Conservation (phyloP, 352 stramenopile genomes). For the Phytopythium sindhum region DNA sequence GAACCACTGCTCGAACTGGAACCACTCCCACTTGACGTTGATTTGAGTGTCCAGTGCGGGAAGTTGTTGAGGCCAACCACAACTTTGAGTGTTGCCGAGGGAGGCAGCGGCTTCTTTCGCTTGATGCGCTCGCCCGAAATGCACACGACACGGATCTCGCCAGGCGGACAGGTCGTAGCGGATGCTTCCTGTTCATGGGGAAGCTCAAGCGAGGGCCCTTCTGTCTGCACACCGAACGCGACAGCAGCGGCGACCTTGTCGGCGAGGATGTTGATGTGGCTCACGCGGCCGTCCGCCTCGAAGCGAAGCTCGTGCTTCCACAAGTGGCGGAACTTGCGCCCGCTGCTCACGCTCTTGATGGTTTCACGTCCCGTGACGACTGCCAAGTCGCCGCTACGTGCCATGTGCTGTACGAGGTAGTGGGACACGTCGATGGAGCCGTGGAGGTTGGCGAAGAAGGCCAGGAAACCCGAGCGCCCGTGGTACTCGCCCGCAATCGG, state of each 20-base stretch:
- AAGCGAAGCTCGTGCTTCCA: constrained; percentile 85
- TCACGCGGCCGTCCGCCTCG: constrained; percentile 72
- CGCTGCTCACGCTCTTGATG: constrained; percentile 59
- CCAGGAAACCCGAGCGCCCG: constrained; percentile 54
- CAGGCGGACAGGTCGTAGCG: constrained; percentile 62
- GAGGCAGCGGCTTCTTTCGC: constrained; percentile 45
- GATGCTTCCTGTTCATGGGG: constrained; percentile 61
- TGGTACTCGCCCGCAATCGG: constrained; percentile 71
- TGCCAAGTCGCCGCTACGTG: constrained; percentile 62
- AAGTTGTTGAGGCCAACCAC: constrained; percentile 72
- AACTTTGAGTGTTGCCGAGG: constrained; percentile 48
- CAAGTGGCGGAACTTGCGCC: constrained; percentile 72
- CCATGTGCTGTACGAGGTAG: constrained; percentile 66
- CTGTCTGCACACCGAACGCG: constrained; percentile 63
- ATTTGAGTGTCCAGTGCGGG: constrained; percentile 59
- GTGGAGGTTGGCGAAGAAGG: constrained; percentile 75
- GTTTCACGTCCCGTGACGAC: constrained; percentile 80
- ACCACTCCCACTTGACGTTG: constrained; percentile 10
- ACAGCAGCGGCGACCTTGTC: constrained; percentile 77
- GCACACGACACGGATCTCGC: constrained; percentile 79
- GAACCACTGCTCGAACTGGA: constrained; percentile 13
- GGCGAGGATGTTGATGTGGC: constrained; percentile 83
- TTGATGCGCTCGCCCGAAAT: constrained; percentile 55
- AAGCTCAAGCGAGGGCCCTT: constrained; percentile 52
- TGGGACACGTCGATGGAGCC: constrained; percentile 64